Evolutionary conservation across 2,329 filamentous ascomycete genomes (phyloP).

Genomic region (Teratosphaeria nubilosa): DNA sequence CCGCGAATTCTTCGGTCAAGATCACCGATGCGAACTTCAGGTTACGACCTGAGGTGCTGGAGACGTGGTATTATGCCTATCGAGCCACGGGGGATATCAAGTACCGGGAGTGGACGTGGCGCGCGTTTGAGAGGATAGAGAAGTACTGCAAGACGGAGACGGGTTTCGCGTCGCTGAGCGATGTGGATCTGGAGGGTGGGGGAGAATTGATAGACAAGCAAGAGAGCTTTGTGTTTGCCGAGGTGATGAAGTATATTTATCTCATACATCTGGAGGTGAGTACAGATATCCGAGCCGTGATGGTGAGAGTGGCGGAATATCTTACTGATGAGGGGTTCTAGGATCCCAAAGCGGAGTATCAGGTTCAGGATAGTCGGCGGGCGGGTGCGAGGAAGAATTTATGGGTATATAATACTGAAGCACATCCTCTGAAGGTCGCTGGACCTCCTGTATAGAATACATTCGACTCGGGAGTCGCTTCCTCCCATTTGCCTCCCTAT

Average conservation of each 20-base stretch:
- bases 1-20: slow-evolving; percentile 7
- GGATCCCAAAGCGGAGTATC: background rate
- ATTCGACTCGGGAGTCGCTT: background rate
- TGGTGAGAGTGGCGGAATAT: no score
- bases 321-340: background rate
- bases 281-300: no score
- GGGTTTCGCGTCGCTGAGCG: slow-evolving; percentile 15
- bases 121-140: slow-evolving; percentile 14
- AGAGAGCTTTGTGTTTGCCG: slow-evolving; percentile 17
- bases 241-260: slow-evolving; percentile 27
- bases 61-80: slow-evolving; percentile 26
- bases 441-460: background rate
- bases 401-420: slow-evolving; percentile 2
- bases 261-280: slow-evolving; percentile 21
- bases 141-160: slow-evolving; percentile 14
- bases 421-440: background rate
- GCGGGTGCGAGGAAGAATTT: background rate
- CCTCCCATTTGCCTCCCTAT: background rate
- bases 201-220: slow-evolving; percentile 9
- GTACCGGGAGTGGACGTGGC: slow-evolving; percentile 20
- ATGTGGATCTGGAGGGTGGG: slow-evolving; percentile 15
- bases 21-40: slow-evolving; percentile 9
- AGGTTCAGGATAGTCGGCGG: background rate
- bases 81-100: slow-evolving; percentile 20
- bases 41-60: slow-evolving; percentile 21